Conservation (phyloP, 768 basidiomycete species). For the Pisolithus marmoratus region DNA sequence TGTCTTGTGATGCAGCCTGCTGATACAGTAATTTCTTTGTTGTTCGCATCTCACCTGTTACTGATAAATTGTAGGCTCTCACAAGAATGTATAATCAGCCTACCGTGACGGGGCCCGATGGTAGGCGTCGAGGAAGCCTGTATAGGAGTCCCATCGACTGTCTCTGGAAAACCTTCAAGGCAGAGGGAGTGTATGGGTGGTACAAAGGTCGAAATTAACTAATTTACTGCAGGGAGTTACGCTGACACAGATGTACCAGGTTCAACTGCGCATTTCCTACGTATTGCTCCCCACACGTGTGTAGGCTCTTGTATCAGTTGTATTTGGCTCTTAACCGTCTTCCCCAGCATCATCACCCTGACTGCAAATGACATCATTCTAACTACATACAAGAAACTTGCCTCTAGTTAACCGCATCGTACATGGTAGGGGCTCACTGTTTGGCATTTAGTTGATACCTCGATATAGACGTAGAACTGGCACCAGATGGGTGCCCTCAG, state of each 20-base stretch:
- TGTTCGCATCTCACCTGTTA: background rate
- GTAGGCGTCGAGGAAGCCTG: constrained; percentile 64
- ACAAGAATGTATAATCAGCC: constrained; percentile 98
- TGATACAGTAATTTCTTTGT: constrained; percentile 59
- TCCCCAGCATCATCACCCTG: constrained; percentile 80
- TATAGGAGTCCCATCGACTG: constrained; percentile 95
- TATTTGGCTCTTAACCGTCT: constrained; percentile 43
- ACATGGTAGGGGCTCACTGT: no score
- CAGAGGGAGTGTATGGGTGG: constrained; percentile 89
- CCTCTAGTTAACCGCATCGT: constrained; percentile 1
- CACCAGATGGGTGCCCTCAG: no score
- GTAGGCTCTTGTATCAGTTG: background rate
- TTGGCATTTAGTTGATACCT: no score
- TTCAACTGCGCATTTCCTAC: constrained; percentile 87
- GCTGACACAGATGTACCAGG: constrained; percentile 38
- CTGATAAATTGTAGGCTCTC: constrained; percentile 48
- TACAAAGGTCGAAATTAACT: constrained; percentile 71
- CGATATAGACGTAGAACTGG: no score
- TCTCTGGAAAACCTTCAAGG: constrained; percentile 89
- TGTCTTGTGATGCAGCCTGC: constrained; percentile 93
- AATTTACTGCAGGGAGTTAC: background rate
- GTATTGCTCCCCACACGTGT: constrained; percentile 92
- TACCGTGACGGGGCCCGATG: constrained; percentile 63
- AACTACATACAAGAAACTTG: constrained; percentile 52
- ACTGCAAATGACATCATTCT: constrained; percentile 81